Percentiles rank a stretch among this genome's conserved stretches.
Conservation (phyloP, 257 asterid species). For the Scutellaria minor region DNA sequence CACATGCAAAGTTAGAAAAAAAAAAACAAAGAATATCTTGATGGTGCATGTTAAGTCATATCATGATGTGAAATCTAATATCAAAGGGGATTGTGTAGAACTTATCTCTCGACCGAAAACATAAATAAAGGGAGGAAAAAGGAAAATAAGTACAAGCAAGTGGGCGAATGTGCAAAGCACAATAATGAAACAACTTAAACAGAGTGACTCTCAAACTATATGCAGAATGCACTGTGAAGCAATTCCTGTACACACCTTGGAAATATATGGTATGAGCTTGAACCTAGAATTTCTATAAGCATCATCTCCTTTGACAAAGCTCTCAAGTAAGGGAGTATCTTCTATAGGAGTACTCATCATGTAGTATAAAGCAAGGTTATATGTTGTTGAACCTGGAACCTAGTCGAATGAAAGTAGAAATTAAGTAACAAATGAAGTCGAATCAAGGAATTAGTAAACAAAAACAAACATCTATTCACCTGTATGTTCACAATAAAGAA, state of each 20-base stretch:
- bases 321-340: slow-evolving; percentile 88
- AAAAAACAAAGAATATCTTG: slow-evolving; percentile 20
- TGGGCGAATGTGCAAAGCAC: slow-evolving; percentile 17
- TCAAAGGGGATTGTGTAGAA: slow-evolving; percentile 3
- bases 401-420: slow-evolving; percentile 38
- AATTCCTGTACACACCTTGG: slow-evolving; percentile 61
- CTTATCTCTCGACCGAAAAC: slow-evolving; percentile 25
- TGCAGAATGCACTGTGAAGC: slow-evolving; percentile 23
- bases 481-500: slow-evolving; percentile 92
- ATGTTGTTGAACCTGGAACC: slow-evolving; percentile 96
- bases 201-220: slow-evolving; percentile 18
- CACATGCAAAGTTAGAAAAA: not conserved
- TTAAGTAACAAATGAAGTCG: slow-evolving; percentile 10
- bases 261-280: slow-evolving; percentile 98
- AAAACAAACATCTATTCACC: slow-evolving; percentile 47
- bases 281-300: slow-evolving; percentile 94
- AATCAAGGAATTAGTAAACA: slow-evolving; percentile 11
- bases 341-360: slow-evolving; percentile 89
- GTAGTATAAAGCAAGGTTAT: slow-evolving; percentile 84
- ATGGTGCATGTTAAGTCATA: not conserved
- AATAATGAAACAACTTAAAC: slow-evolving; percentile 22
- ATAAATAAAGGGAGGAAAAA: slow-evolving; percentile 17
- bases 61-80: not conserved
- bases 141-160: slow-evolving; percentile 22
- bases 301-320: slow-evolving; percentile 92